Evolutionary conservation across 2,329 filamentous ascomycete species (phyloP), one percentile per base, ranked within the genome.

Genomic region (Aureobasidium sp.): DNA sequence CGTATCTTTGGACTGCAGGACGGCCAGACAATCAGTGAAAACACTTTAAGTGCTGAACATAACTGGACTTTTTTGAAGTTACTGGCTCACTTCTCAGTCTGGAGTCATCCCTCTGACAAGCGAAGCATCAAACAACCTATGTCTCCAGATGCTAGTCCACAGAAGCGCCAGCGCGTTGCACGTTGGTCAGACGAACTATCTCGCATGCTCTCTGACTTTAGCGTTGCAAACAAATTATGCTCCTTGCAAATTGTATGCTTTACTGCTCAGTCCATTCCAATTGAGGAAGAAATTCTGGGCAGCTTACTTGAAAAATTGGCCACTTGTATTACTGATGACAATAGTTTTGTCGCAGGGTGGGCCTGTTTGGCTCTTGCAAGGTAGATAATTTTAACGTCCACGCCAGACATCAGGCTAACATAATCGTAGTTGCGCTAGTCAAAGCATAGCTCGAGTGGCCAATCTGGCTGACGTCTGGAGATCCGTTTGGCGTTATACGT

Each of bases 311-410:
- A 62, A 20, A 59, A 53, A 36, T 20, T 66, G 36, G 13, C 44
- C 24, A 44, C 37, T n/a, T 48, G 27, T 15, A 48, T 62, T 47
- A 66, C 83, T 10, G 88, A 94, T 69, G 92, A 96, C 68, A 86
- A 88, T 66, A 75, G 77, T 15, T 73, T 75, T 9, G 77, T 87
- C 44, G 83, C 87, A 8, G 90, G 87, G 0, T 99, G 94, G 94
- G 87, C 91, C 20, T 85, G 96, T 78, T 73, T 97, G 59, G 87
- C 87, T n/a, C 84, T 91, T 70, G 81, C 90, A 65, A 90, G 89
- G 90, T 92, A 77, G 71, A 81, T 74, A 8, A 32, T 10, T 27
- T 8, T 32, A 3, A 41, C 44, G 48, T 24, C 47, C 57, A 61
- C 66, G 52, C n/a, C 64, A 66, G 55, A 62, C 70, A 29, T 27